Evolutionary conservation across 2,329 filamentous ascomycete genomes (phyloP).

Genomic region (Scleromitrula shiraiana): DNA sequence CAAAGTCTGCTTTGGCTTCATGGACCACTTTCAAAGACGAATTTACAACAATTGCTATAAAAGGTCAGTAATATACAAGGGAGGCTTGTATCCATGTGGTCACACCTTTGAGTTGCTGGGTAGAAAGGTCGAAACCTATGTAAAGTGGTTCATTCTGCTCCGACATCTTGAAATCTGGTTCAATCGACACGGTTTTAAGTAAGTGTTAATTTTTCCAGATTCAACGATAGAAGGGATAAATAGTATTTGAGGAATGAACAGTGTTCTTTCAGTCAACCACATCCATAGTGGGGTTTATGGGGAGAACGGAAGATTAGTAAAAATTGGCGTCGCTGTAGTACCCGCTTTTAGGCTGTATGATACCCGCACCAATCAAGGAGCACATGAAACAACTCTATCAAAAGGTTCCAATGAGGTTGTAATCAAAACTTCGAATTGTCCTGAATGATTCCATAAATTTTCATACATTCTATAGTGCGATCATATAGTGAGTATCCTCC

Average conservation of each 20-base stretch:
- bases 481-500: not conserved
- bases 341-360: slow-evolving; percentile 11
- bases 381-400: not conserved
- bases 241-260: no score
- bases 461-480: slow-evolving; percentile 4
- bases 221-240: not conserved
- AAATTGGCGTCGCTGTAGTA: slow-evolving; percentile 5
- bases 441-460: not conserved
- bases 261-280: no score
- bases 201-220: not conserved
- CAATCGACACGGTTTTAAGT: not conserved
- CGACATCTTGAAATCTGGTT: slow-evolving; percentile 29
- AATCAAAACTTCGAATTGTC: no score
- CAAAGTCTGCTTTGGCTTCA: slow-evolving; percentile 91
- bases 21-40: slow-evolving; percentile 73
- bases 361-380: slow-evolving; percentile 19
- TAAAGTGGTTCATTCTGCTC: slow-evolving; percentile 55
- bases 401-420: no score
- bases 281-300: slow-evolving; percentile 8
- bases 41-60: slow-evolving; percentile 68
- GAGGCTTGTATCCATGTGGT: slow-evolving; percentile 9
- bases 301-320: slow-evolving; percentile 5
- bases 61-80: slow-evolving; percentile 14
- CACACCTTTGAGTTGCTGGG: slow-evolving; percentile 87
- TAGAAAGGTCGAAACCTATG: slow-evolving; percentile 91